These are phyloP conservation scores for Amesomyces nigricolor DNA, from an alignment of 2,329 filamentous ascomycete genomes.

Conservation along the genomic window DNA sequence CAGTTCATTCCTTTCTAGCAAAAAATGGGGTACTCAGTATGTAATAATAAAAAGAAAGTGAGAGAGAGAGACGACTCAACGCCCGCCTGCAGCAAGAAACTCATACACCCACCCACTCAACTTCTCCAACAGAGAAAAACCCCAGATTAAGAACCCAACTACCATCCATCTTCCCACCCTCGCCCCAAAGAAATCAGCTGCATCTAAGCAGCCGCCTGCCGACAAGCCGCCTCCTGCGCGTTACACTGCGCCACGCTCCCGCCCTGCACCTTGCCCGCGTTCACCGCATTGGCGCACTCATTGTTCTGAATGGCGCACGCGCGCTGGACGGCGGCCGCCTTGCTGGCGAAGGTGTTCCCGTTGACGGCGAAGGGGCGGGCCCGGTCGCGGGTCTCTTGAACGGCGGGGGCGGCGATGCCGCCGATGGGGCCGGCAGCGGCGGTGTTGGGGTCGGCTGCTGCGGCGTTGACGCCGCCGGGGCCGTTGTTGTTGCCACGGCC, in stretches of 20 bases:
- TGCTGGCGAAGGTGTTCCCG: slow-evolving; percentile 52
- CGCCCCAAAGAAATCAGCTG: background rate
- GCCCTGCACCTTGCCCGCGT: slow-evolving; percentile 40
- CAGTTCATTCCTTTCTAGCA: slow-evolving; percentile 12
- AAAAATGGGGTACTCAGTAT: background rate
- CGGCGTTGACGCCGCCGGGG: background rate
- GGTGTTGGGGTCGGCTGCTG: background rate
- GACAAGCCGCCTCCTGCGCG: slow-evolving; percentile 45
- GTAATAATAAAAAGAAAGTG: background rate
- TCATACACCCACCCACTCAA: background rate
- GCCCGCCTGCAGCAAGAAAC: background rate
- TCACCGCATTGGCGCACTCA: slow-evolving; percentile 51
- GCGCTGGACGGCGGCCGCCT: slow-evolving; percentile 51
- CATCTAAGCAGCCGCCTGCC: slow-evolving; percentile 26
- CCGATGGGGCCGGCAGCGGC: slow-evolving; percentile 42
- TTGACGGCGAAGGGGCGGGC: slow-evolving; percentile 52
- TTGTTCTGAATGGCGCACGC: slow-evolving; percentile 61
- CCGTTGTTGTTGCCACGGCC: slow-evolving; percentile 6
- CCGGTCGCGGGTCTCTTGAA: slow-evolving; percentile 43
- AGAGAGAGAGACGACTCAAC: background rate
- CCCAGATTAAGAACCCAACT: slow-evolving; percentile 7
- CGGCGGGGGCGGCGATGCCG: slow-evolving; percentile 46
- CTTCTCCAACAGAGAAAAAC: background rate
- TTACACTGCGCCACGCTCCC: slow-evolving; percentile 48
- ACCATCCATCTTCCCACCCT: background rate